phyloP scores from a whole-genome alignment of 2,329 filamentous ascomycete genomes.

The Blastomyces emzantsi region DNA sequence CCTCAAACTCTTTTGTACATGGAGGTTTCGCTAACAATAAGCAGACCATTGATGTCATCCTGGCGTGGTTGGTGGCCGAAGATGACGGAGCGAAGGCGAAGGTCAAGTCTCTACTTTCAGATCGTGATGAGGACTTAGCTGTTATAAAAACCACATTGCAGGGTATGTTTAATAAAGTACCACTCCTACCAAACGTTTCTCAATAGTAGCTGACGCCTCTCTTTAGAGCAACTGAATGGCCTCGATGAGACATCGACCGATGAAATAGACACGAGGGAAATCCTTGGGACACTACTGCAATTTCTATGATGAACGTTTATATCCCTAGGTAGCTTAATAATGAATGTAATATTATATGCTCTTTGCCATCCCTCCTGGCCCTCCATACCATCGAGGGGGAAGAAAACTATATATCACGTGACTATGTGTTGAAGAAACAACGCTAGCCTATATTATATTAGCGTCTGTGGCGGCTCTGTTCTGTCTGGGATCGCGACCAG shows the following conservation, averaged over 20 bases:
- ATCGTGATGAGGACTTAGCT: slow-evolving; percentile 56
- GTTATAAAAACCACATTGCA: slow-evolving; percentile 59
- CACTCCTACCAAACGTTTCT: not conserved
- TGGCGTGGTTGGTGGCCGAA: slow-evolving; percentile 89
- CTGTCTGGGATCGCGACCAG: not conserved
- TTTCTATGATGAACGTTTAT: slow-evolving; percentile 22
- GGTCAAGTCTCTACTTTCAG: slow-evolving; percentile 55
- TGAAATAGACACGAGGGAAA: slow-evolving; percentile 49
- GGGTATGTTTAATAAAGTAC: slow-evolving; percentile 32
- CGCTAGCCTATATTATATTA: not conserved
- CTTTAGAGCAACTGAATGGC: slow-evolving; percentile 51
- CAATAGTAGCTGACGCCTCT: not conserved
- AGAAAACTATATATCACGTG: not conserved
- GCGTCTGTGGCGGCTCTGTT: slow-evolving; percentile 2
- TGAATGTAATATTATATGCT: not conserved
- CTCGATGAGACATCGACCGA: slow-evolving; percentile 49
- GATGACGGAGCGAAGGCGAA: slow-evolving; percentile 63
- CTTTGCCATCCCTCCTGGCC: not conserved
- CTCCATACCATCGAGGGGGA: too few species aligned
- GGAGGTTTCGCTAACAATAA: slow-evolving; percentile 3
- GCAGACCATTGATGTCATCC: slow-evolving; percentile 65
- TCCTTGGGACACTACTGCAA: slow-evolving; percentile 52
- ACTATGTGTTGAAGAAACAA: not conserved
- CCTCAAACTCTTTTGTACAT: not conserved
- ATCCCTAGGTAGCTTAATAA: not conserved